Evolutionary conservation across 2,329 filamentous ascomycete genomes (phyloP).

Genomic region (Ophiostoma piceae): DNA sequence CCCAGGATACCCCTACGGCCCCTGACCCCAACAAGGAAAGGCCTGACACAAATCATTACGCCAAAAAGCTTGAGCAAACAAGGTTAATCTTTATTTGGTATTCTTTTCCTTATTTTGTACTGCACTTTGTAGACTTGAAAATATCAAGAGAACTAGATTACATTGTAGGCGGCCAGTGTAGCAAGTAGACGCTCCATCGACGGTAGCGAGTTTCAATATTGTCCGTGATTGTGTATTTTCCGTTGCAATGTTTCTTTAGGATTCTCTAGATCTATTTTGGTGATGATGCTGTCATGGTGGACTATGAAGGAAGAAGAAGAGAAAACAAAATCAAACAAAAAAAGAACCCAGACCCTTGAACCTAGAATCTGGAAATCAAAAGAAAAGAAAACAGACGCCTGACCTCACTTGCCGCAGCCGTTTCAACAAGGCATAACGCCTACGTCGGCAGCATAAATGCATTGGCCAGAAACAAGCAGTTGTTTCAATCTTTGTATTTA

Average conservation of each 20-base stretch:
- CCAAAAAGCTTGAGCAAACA: conserved; percentile 15
- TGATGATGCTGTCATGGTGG: no score
- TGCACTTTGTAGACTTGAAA: no score
- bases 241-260: neutral
- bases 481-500: conserved; percentile 2
- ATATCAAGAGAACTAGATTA: no score
- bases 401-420: neutral
- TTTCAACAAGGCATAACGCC: conserved; percentile 3
- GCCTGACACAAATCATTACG: neutral
- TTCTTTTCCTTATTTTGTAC: no score
- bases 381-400: no score
- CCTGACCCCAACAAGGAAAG: conserved; percentile 12
- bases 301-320: no score
- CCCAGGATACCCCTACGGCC: conserved; percentile 3
- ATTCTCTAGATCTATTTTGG: no score
- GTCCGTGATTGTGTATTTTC: neutral
- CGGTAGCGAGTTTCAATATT: neutral
- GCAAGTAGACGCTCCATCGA: neutral
- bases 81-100: conserved; percentile 11
- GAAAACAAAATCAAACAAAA: no score
- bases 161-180: neutral
- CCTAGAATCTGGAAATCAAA: no score
- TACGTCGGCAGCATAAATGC: neutral
- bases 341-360: no score
- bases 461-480: conserved; percentile 10